These are phyloP conservation scores for Catunica adiposa DNA, from an alignment of 2,329 filamentous ascomycete species.

Conservation along the genomic window DNA sequence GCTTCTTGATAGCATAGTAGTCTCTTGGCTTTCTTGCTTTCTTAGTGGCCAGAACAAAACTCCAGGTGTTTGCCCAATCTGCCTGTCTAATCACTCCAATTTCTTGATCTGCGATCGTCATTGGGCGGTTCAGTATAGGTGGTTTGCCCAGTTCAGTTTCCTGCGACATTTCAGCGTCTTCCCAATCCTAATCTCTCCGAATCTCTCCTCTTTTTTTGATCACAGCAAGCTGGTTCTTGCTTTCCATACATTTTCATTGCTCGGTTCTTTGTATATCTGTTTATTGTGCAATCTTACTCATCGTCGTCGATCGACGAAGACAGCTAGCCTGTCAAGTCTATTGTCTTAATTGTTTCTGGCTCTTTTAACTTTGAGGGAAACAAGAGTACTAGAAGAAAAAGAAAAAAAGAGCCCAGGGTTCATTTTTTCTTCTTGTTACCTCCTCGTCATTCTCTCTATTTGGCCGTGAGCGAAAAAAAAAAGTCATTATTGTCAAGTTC, in stretches of 20 bases:
- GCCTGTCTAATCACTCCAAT: neutral
- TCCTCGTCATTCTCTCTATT: neutral
- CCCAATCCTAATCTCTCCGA: neutral
- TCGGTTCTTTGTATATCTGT: neutral
- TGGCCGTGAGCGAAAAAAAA: neutral
- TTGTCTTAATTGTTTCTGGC: neutral
- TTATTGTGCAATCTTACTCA: neutral
- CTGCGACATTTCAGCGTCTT: neutral
- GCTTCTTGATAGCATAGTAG: too few relatives aligned
- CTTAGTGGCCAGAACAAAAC: neutral
- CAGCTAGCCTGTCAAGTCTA: neutral
- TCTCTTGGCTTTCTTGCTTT: neutral
- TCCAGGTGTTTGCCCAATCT: neutral
- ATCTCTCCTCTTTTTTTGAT: neutral
- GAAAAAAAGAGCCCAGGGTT: neutral
- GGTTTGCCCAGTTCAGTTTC: neutral
- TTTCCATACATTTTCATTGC: neutral
- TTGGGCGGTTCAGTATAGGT: neutral
- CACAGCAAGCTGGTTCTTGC: neutral
- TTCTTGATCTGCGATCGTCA: neutral
- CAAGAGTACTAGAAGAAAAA: neutral
- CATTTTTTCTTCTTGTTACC: neutral
- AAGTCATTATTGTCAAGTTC: neutral
- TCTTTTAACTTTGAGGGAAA: neutral
- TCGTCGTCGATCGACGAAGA: neutral